Base-by-base conservation (phyloP, 2,329 filamentous ascomycete species). In the Clarireedia sp. region DNA sequence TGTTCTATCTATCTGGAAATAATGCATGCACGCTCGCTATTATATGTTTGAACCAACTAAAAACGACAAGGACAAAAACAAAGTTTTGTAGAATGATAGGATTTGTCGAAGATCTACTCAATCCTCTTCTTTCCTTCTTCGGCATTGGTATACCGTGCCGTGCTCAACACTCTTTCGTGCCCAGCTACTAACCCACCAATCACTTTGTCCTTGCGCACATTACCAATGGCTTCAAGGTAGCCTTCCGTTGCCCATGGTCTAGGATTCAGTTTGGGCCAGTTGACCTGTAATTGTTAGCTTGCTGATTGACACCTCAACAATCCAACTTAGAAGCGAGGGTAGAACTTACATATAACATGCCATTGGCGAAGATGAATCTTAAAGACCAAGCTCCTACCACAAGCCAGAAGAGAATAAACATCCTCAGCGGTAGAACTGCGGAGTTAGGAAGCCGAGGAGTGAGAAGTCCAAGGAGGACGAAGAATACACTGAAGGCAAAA, bases 111-210 rank as follows among this genome's bases (percentile, higher is more conserved):
- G 45, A 49, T 47, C 54, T 62, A 66, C 49, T 99, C 94, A 67
- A 95, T 95, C 70, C 94, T 89, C 81, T 96, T 99, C 80, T 99
- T 99, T 52, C 94, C 94, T 73, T 99, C 94, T 71, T 99, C 94
- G 54, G 95, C 82, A 64, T 87, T 94, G 33, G 89, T 80, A 64
- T 95, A 85, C 59, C 89, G 79, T 44, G 87, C 86, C 62, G 88
- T 89, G 73, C 90, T 96, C 59, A 89, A 80, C 2, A 90, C 90
- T 16, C 91, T 79, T 72, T 95, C 89, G 68, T 95, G 90, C 48
- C 76, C 75, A 26, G 80, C 77, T 21, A 95, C 79, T 59, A 95
- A 80, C 14, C 81, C 74, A 3, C 94, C 94, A 48, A 97, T 79
- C 17, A 99, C 70, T 57, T 84, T 81, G 68, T 95, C 89, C 68